Percentiles rank a stretch among this genome's conserved stretches.
Evolutionary conservation across 169 alveolate genomes (phyloP).

Genomic region (Plasmodium gonderi): DNA sequence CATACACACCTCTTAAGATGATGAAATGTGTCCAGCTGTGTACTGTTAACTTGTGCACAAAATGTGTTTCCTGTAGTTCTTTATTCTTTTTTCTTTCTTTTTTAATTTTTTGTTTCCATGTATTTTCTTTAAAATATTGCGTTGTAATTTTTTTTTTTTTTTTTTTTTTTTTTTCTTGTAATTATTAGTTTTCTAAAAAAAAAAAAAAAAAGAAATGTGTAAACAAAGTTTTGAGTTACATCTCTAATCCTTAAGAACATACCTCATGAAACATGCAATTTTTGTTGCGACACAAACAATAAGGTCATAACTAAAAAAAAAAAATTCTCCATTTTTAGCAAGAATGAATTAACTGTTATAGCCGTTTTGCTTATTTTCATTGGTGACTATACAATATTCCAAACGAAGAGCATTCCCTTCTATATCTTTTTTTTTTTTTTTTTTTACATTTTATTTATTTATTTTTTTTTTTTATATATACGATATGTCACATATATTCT

Average conservation of each 20-base stretch:
- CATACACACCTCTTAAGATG: not conserved
- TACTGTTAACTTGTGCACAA: not conserved
- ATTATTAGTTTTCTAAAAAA: not conserved
- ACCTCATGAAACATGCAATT: not conserved
- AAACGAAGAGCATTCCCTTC: not conserved
- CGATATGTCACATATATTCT: not conserved
- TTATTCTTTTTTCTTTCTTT: not conserved
- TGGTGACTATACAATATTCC: not conserved
- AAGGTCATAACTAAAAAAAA: not conserved
- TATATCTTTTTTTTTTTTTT: not conserved
- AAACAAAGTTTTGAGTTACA: conserved; percentile 2
- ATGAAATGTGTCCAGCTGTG: not conserved
- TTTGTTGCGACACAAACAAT: not conserved
- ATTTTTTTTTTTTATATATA: not conserved
- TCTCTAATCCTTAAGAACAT: not conserved
- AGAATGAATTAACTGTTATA: not conserved
- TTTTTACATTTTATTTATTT: not conserved
- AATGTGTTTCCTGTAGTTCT: not conserved
- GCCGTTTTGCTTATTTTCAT: not conserved
- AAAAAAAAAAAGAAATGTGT: not conserved
- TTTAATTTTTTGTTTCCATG: not conserved
- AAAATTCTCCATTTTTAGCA: not conserved
- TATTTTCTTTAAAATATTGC: not conserved
- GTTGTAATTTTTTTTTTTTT: not conserved
- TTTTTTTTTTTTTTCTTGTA: not conserved